Evolutionary conservation across 306 rosid genomes (phyloP).

Genomic region (Rosa rugosa): DNA sequence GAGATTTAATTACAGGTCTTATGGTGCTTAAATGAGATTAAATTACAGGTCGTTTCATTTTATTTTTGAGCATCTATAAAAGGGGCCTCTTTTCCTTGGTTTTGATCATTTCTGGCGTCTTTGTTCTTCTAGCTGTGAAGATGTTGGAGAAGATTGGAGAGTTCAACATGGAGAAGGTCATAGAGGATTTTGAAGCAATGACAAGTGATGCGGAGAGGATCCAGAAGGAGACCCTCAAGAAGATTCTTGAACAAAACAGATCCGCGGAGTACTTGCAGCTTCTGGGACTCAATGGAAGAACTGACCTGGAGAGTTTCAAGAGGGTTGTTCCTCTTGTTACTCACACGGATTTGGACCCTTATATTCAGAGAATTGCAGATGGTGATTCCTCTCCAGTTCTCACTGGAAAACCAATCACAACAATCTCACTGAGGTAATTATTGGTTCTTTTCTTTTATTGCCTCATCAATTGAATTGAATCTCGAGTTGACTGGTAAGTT

Average conservation of each 20-base stretch:
- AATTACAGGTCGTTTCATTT: background rate
- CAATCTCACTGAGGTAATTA: conserved; percentile 71
- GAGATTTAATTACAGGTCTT: background rate
- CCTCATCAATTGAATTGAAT: conserved; percentile 1
- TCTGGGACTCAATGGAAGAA: conserved; percentile 70
- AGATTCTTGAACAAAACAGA: conserved; percentile 70
- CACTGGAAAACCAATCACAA: conserved; percentile 76
- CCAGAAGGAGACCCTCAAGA: conserved; percentile 65
- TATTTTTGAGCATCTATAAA: background rate
- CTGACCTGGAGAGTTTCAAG: conserved; percentile 80
- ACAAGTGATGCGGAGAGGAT: conserved; percentile 72
- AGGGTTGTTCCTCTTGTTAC: conserved; percentile 70
- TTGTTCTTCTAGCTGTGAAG: conserved; percentile 22
- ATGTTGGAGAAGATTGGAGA: conserved; percentile 74
- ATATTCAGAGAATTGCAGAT: conserved; percentile 64
- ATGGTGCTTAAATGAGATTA: background rate
- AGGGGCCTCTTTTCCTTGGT: background rate
- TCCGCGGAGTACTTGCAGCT: conserved; percentile 72
- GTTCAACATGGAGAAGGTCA: conserved; percentile 57
- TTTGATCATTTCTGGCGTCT: background rate
- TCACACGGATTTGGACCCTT: conserved; percentile 68
- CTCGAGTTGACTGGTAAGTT: conserved; percentile 16
- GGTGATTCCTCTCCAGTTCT: conserved; percentile 69
- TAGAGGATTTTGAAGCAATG: conserved; percentile 70
- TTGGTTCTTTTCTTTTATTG: background rate